A percentile compares a stretch with the other conserved stretches of the same genome.
Conservation (phyloP, 805 yeast species). For the Metschnikowia proteae region DNA sequence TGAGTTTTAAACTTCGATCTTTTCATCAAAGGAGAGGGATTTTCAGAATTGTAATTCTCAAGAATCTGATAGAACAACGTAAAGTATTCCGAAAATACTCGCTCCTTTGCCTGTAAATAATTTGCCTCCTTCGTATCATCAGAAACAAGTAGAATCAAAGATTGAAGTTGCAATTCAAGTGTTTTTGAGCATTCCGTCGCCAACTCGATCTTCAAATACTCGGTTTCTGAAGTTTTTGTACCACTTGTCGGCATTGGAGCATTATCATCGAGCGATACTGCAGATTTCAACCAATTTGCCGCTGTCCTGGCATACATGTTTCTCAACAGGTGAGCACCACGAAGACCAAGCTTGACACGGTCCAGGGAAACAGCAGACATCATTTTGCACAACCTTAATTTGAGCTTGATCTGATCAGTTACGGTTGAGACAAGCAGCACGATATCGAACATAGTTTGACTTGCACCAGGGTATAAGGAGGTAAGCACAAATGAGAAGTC, state of each 20-base stretch:
- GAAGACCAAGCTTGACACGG: constrained; percentile 30
- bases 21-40: constrained; percentile 14
- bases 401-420: constrained; percentile 33
- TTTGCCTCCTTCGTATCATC: constrained; percentile 54
- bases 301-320: constrained; percentile 45
- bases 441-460: constrained; percentile 25
- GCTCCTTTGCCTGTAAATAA: constrained; percentile 49
- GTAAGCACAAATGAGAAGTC: constrained; percentile 36
- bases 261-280: constrained; percentile 38
- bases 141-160: constrained; percentile 57
- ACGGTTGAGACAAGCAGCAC: constrained; percentile 27
- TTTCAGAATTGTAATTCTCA: constrained; percentile 40
- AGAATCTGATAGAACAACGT: constrained; percentile 53
- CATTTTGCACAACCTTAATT: constrained; percentile 42
- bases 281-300: constrained; percentile 52
- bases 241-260: neutral
- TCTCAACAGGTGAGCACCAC: constrained; percentile 46
- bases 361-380: constrained; percentile 33
- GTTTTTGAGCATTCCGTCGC: constrained; percentile 62
- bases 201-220: constrained; percentile 52
- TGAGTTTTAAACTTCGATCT: constrained; percentile 51
- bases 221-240: constrained; percentile 31
- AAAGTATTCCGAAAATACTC: constrained; percentile 67
- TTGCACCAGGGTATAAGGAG: constrained; percentile 28
- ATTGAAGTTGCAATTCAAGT: constrained; percentile 50